A percentile compares a stretch with the other conserved stretches of the same genome.
phyloP scores from a whole-genome alignment of 306 rosid genomes.

The Glycyrrhiza uralensis region DNA sequence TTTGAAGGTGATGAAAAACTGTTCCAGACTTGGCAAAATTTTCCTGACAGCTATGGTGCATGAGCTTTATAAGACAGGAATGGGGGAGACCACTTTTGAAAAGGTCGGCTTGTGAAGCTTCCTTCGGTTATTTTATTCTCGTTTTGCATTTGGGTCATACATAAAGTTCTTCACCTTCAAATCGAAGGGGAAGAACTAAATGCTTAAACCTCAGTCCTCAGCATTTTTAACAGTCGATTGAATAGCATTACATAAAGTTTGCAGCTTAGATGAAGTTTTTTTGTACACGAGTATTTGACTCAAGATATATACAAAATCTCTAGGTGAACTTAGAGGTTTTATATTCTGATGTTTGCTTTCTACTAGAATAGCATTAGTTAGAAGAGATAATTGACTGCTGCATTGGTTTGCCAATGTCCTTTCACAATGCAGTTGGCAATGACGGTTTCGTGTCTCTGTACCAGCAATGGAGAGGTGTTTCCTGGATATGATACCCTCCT shows the following conservation, averaged over 20 bases:
- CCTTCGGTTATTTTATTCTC: not conserved
- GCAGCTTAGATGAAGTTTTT: not conserved
- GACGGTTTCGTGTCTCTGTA: slow-evolving; percentile 62
- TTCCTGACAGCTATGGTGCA: slow-evolving; percentile 90
- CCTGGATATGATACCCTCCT: slow-evolving; percentile 81
- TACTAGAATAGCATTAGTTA: not conserved
- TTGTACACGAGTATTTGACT: not conserved
- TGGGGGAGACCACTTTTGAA: slow-evolving; percentile 93
- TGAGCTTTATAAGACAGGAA: slow-evolving; percentile 86
- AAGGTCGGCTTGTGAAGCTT: slow-evolving; percentile 58
- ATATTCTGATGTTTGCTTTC: not conserved
- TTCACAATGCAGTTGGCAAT: slow-evolving; percentile 62
- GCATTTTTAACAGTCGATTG: not conserved
- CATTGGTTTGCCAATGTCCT: not conserved
- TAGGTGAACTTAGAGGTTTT: not conserved
- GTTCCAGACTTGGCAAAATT: slow-evolving; percentile 69
- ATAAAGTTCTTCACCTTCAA: slow-evolving; percentile 14
- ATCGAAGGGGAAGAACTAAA: not conserved
- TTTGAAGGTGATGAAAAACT: slow-evolving; percentile 81
- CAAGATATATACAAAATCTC: not conserved
- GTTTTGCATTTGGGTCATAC: not conserved
- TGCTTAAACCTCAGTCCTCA: not conserved
- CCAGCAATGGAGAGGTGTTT: slow-evolving; percentile 74
- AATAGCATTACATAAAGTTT: not conserved
- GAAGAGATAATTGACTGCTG: not conserved